A percentile compares a stretch with the other conserved stretches of the same genome.
Evolutionary conservation across 2,329 filamentous ascomycete species (phyloP).

Genomic region (Neonectria coccinea): DNA sequence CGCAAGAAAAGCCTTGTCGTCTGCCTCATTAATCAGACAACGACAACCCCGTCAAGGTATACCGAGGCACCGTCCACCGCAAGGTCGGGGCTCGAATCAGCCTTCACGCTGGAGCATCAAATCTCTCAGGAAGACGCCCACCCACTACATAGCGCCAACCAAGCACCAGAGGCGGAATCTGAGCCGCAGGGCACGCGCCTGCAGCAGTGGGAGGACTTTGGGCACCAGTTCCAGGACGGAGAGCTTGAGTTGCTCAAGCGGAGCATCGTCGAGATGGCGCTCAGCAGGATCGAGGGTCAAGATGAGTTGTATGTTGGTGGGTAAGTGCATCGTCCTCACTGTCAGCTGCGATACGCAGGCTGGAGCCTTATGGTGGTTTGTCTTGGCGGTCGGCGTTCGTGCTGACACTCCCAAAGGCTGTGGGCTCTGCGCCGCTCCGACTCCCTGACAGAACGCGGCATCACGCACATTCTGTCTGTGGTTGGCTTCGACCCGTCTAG

Average conservation of each 20-base stretch:
- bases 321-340: slow-evolving; percentile 45
- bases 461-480: slow-evolving; percentile 93
- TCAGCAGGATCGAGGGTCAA: slow-evolving; percentile 56
- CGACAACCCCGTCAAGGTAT: slow-evolving; percentile 9
- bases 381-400: neutral
- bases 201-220: slow-evolving; percentile 43
- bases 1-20: slow-evolving; percentile 18
- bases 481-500: slow-evolving; percentile 64
- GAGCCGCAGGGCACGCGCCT: slow-evolving; percentile 30
- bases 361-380: neutral
- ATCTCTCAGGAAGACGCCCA: slow-evolving; percentile 6
- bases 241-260: slow-evolving; percentile 46
- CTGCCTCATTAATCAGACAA: slow-evolving; percentile 14
- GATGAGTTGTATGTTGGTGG: slow-evolving; percentile 57
- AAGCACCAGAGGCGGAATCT: neutral
- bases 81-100: slow-evolving; percentile 2
- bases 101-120: slow-evolving; percentile 13
- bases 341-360: slow-evolving; percentile 25
- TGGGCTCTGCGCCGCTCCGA: slow-evolving; percentile 81
- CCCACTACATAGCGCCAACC: slow-evolving; percentile 5
- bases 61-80: neutral
- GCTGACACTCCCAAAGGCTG: slow-evolving; percentile 65
- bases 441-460: slow-evolving; percentile 76
- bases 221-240: slow-evolving; percentile 36
- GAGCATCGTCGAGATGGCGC: slow-evolving; percentile 54